These are phyloP conservation scores for Dioszegia crocea DNA, from an alignment of 768 basidiomycete species.

Conservation along the genomic window DNA sequence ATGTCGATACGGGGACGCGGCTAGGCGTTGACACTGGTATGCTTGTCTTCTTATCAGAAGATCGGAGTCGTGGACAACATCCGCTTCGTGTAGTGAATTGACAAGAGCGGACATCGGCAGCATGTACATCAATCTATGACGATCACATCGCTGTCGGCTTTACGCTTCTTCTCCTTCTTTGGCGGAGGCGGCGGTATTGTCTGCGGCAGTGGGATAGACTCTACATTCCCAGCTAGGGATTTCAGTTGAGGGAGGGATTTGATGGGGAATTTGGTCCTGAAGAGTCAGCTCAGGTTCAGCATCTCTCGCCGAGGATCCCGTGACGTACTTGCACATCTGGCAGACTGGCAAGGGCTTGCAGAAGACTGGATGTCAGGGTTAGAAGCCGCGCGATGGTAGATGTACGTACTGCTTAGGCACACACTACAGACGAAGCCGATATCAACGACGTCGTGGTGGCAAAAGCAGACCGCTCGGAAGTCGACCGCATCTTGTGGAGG, in stretches of 20 bases:
- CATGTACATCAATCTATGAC: slow-evolving; percentile 5
- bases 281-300: background rate
- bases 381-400: background rate
- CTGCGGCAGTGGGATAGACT: slow-evolving; percentile 33
- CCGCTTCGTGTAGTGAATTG: too few species aligned
- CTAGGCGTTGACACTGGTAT: too few species aligned
- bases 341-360: slow-evolving; percentile 91
- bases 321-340: slow-evolving; percentile 79
- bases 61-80: too few species aligned
- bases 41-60: too few species aligned
- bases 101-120: too few species aligned
- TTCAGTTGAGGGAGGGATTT: slow-evolving; percentile 63
- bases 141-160: slow-evolving; percentile 10
- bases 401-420: slow-evolving; percentile 80
- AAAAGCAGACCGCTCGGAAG: slow-evolving; percentile 96
- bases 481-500: slow-evolving; percentile 94
- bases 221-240: slow-evolving; percentile 27
- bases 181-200: slow-evolving; percentile 24
- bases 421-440: slow-evolving; percentile 98
- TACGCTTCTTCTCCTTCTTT: slow-evolving; percentile 6
- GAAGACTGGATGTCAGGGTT: slow-evolving; percentile 61
- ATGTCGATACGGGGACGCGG: too few species aligned
- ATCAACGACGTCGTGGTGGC: slow-evolving; percentile 94
- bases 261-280: slow-evolving; percentile 89
- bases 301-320: background rate